Evolutionary conservation across 2,329 filamentous ascomycete species (phyloP), one percentile per base, ranked within the genome.

Genomic region (Ascomycota sp.): DNA sequence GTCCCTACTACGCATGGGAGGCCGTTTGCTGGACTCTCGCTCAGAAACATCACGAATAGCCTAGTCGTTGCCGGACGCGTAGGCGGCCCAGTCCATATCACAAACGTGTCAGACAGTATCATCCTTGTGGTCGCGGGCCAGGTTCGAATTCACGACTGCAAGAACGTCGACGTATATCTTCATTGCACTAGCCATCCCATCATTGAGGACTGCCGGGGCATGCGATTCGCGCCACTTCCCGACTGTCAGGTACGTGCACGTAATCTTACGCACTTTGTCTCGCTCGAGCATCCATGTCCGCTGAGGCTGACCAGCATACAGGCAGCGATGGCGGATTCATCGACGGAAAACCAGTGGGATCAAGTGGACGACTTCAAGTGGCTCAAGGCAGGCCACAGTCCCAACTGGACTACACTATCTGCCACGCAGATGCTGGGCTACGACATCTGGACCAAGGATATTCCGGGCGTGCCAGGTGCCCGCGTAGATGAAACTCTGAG

Each of bases 281-380:
- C n/a, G n/a, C n/a, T n/a, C n/a, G n/a, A n/a, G n/a, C n/a, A n/a
- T n/a, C n/a, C n/a, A n/a, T n/a, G n/a, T n/a, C n/a, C n/a, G 17
- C 25, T 1, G 26, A 25, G 15, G 20, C 30, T 31, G n/a, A 24
- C 4, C 19, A 28, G 22, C 28, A 36, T n/a, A 37, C 23, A 48
- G 43, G 33, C 36, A 25, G 43, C 38, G 6, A 43, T 47, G 20
- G 42, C 43, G 5, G 50, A 53, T n/a, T 30, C 40, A 23, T 27
- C 36, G 5, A 38, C 44, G 4, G 53, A 53, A 33, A 86, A 92
- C 47, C 68, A 77, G 42, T 98, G 82, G 81, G 67, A 85, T 41
- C 72, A 89, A 43, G 79, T 95, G 11, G 81, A 95, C 49, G 89
- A 98, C 50, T 98, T 98, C 61, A 92, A 92, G 54, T 95, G 89